Base-by-base conservation (phyloP, 371 early-diverging fungal species). In the Rhizopus delemar region DNA sequence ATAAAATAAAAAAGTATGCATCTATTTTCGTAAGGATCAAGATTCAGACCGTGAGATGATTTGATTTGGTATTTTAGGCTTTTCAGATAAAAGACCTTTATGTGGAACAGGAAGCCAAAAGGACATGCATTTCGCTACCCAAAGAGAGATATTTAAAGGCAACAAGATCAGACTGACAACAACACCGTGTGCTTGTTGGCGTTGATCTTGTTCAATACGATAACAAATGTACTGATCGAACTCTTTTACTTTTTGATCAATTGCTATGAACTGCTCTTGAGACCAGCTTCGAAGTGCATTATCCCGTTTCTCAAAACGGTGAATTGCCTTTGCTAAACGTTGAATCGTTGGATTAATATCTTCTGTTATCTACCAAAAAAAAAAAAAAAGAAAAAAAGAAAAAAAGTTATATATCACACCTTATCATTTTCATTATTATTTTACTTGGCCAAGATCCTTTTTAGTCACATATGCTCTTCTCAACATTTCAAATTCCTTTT, bases 401-500 rank as follows among this genome's bases (percentile, higher is more conserved):
- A 29, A 8, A 22, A 29, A 13, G 41, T 34, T 13, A 11, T 35
- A 29, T 73, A 74, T 7, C 4, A 29, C 32, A 29, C 7, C 7
- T 15, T 11, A 7, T 34, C 34, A 8, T 28, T 22, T 46, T 41
- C 36, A 57, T 15, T 45, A 22, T 22, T 22, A 22, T 5, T 43
- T n/a, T 72, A 74, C 74, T 61, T 85, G 83, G 22, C 75, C 75
- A n/a, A 88, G 61, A 54, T 86, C 88, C 28, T 79, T 73, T 69
- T 86, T 86, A 31, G 86, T 88, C 13, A 86, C 86, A 70, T 77
- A 85, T 7, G 83, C 86, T 46, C 77, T 73, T 51, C 82, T 78
- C 59, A 86, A 63, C 38, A 66, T 72, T 15, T 74, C 58, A 34
- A 88, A 61, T 59, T 86, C 85, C 6, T 72, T 62, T 51, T 82